phyloP scores from a whole-genome alignment of 129 eudicot genomes.

The Chrysanthemum lavandulifolium region DNA sequence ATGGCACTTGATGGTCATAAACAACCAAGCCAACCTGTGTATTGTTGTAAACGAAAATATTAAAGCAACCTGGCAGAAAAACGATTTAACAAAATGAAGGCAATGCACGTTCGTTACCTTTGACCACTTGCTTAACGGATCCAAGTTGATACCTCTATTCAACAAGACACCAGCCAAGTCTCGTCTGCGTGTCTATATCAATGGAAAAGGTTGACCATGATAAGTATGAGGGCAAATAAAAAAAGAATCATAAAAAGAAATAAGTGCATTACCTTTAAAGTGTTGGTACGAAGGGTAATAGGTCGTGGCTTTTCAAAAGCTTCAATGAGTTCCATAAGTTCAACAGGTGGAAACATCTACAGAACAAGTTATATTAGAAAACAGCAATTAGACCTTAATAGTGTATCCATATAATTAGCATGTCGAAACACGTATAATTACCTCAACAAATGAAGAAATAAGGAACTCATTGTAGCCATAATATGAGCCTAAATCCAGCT shows the following conservation, averaged over 20 bases:
- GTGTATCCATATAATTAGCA: background rate
- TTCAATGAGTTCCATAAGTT: slow-evolving; percentile 91
- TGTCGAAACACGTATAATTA: slow-evolving; percentile 9
- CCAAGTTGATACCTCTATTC: slow-evolving; percentile 95
- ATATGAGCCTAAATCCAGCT: slow-evolving; percentile 69
- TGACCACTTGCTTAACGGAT: slow-evolving; percentile 97
- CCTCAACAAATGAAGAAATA: slow-evolving; percentile 82
- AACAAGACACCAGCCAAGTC: slow-evolving; percentile 90
- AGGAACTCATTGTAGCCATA: slow-evolving; percentile 93
- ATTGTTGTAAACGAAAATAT: background rate
- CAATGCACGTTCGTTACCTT: slow-evolving; percentile 50
- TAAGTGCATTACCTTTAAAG: slow-evolving; percentile 61
- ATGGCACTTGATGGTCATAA: slow-evolving; percentile 95
- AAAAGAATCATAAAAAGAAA: background rate
- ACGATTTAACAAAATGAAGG: background rate
- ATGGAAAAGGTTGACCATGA: background rate
- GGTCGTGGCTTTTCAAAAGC: slow-evolving; percentile 98
- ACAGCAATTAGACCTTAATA: background rate
- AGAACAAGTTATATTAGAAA: slow-evolving; percentile 6
- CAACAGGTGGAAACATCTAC: slow-evolving; percentile 94
- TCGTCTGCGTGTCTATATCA: slow-evolving; percentile 78
- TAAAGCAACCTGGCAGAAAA: background rate
- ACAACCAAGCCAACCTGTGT: slow-evolving; percentile 89
- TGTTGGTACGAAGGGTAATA: slow-evolving; percentile 78
- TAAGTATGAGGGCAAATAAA: slow-evolving; percentile 12